These are phyloP conservation scores for Nannizziopsis arthrosporioides DNA, from an alignment of 2,329 filamentous ascomycete genomes.

Conservation along the genomic window DNA sequence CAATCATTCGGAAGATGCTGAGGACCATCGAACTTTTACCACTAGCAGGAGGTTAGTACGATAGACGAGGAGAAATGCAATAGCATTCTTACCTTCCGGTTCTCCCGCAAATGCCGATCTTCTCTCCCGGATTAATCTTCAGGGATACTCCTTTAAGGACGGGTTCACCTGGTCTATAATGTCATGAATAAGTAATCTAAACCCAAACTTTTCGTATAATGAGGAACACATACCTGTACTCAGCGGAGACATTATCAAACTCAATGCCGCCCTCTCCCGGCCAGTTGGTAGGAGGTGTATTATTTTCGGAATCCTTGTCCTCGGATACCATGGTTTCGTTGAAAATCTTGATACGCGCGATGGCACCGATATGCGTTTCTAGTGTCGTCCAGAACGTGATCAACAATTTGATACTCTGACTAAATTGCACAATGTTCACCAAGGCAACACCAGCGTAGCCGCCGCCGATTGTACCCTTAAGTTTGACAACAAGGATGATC, in stretches of 20 bases:
- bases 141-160: slow-evolving; percentile 22
- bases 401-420: slow-evolving; percentile 39
- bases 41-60: slow-evolving; percentile 17
- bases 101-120: slow-evolving; percentile 27
- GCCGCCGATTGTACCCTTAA: slow-evolving; percentile 34
- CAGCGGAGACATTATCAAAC: slow-evolving; percentile 29
- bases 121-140: slow-evolving; percentile 21
- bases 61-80: background rate
- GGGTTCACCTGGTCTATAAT: slow-evolving; percentile 12
- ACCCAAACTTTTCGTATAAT: background rate
- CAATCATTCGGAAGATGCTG: slow-evolving; percentile 34
- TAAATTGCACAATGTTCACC: slow-evolving; percentile 44
- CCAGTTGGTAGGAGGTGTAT: slow-evolving; percentile 26
- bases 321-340: slow-evolving; percentile 30
- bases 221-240: slow-evolving; percentile 21
- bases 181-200: background rate
- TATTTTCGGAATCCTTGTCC: slow-evolving; percentile 28
- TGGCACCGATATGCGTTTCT: slow-evolving; percentile 45
- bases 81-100: slow-evolving; percentile 21
- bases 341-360: slow-evolving; percentile 44
- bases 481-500: slow-evolving; percentile 39
- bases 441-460: slow-evolving; percentile 44
- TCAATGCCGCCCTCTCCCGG: slow-evolving; percentile 28
- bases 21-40: slow-evolving; percentile 36
- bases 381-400: slow-evolving; percentile 43